Percentiles rank a stretch among this genome's conserved stretches.
Evolutionary conservation across 2,329 filamentous ascomycete genomes (phyloP).

Genomic region (Clarireedia monteithiana): DNA sequence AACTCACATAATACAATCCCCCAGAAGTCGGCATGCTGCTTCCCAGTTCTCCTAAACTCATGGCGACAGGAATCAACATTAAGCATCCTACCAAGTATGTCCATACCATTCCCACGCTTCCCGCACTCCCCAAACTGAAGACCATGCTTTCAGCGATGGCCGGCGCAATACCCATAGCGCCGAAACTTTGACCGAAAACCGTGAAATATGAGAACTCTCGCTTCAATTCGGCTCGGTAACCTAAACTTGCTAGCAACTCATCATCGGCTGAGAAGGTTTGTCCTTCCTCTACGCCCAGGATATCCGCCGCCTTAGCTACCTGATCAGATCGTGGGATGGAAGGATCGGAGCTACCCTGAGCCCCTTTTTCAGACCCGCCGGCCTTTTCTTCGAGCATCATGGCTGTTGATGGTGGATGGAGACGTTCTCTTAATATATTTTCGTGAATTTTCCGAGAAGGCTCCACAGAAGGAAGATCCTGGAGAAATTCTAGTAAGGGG

Average conservation of each 20-base stretch:
- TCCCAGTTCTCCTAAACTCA: slow-evolving; percentile 27
- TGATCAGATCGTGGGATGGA: not conserved
- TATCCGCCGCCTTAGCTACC: not conserved
- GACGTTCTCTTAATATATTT: too few relatives aligned
- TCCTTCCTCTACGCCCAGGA: slow-evolving; percentile 12
- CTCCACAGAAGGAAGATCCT: not conserved
- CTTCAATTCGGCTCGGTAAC: slow-evolving; percentile 28
- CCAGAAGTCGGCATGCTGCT: slow-evolving; percentile 29
- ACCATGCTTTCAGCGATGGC: slow-evolving; percentile 28
- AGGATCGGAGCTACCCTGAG: not conserved
- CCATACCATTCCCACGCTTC: slow-evolving; percentile 27
- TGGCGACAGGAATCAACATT: slow-evolving; percentile 25
- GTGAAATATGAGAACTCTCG: slow-evolving; percentile 29
- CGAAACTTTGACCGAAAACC: slow-evolving; percentile 28
- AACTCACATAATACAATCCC: slow-evolving; percentile 26
- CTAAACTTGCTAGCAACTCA: slow-evolving; percentile 23
- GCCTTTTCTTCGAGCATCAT: not conserved
- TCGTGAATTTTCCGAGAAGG: not conserved
- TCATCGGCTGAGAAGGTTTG: slow-evolving; percentile 18
- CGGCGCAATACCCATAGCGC: slow-evolving; percentile 29
- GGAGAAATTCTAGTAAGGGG: too few relatives aligned
- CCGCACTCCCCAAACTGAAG: slow-evolving; percentile 26
- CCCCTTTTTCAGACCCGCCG: not conserved
- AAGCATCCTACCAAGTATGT: slow-evolving; percentile 27
- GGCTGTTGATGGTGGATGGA: not conserved